Evolutionary conservation across 208 protist species (phyloP), one percentile per base, ranked within the genome.

Genomic region (Leishmania mexicana): DNA sequence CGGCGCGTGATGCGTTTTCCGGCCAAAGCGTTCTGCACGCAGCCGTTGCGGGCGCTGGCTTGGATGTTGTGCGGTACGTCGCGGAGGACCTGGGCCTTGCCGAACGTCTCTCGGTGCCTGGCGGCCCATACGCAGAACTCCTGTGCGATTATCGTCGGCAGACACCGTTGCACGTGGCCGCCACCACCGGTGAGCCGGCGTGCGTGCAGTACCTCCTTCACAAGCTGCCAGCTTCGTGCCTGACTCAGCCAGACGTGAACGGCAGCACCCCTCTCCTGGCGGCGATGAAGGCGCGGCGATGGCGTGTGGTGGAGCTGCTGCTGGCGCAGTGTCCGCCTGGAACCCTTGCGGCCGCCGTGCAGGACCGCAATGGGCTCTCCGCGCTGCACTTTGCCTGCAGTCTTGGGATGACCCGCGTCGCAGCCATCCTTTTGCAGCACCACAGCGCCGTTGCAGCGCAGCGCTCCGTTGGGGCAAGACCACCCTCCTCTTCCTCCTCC

Each of bases 151-250:
- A 73, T 15, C 90, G 89, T 0, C 58, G 76, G 51, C 90, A 95
- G 77, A 96, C 88, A 5, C 93, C 95, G 15, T 76, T 98, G 75
- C 95, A 98, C 83, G 40, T 93, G 42, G 93, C 93, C 51, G 93
- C 86, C 11, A 83, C 81, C 68, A 31, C 76, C 49, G 90, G 90
- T 4, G 85, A 92, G 68, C 77, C 90, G 3, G 81, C 83, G 60
- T 86, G 82, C 67, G 86, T 91, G 38, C 81, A 85, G 65, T 87
- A 90, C 62, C 88, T 98, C 8, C 65, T 90, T 19, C 57, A 85
- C 31, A 42, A 76, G 28, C 87, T 87, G 38, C 87, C 92, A 17
- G 73, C 76, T 5, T 65, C 72, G 11, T 91, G 78, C 31, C 75
- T 94, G 28, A 71, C 73, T 17, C 67, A 87, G 54, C 75, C 65